Evolutionary conservation across 768 basidiomycete species (phyloP), one percentile per base, ranked within the genome.

Genomic region (Galerina marginata): DNA sequence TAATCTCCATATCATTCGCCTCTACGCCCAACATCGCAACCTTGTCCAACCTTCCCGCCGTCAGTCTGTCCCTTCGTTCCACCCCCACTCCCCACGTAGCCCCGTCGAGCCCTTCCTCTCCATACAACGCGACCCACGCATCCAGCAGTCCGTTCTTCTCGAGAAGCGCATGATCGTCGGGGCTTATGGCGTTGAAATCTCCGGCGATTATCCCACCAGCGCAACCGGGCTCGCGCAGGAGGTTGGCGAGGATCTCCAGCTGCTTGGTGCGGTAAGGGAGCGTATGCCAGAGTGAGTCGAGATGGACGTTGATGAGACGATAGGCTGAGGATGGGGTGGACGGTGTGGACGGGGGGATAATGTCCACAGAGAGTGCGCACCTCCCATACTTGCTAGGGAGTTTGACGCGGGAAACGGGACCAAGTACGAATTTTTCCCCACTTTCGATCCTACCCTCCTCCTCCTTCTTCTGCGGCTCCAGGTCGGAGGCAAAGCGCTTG

Each of bases 121-220:
- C 37, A 9, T 74, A 71, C 66, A 81, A 60, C 20, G 68, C 69
- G 63, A 75, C 67, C 80, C 80, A 81, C 10, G 77, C 78, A 70
- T 81, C 80, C 2, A 79, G 67, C 67, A 81, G 74, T 16, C 55
- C 67, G 70, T 77, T 62, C 58, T 75, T 65, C 56, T 75, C 72
- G 63, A 80, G 54, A 54, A 80, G 75, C 45, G 2, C 55, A 54
- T 75, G 46, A 65, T 81, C 79, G 51, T 71, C 67, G 49, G 75
- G 71, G 64, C 58, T 59, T 67, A 79, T 75, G 36, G 81, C 75
- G 65, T 80, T 79, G 74, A 81, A 80, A 72, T 81, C 79, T n/a
- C 80, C 79, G 15, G 77, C 80, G 44, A 81, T 76, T 54, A 81
- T n/a, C 2, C 80, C 77, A 29, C 77, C 73, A 51, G 70, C 44